Base-by-base conservation (phyloP, 225 moss, liverwort and hornwort genomes). In the Sphagnum contortum region DNA sequence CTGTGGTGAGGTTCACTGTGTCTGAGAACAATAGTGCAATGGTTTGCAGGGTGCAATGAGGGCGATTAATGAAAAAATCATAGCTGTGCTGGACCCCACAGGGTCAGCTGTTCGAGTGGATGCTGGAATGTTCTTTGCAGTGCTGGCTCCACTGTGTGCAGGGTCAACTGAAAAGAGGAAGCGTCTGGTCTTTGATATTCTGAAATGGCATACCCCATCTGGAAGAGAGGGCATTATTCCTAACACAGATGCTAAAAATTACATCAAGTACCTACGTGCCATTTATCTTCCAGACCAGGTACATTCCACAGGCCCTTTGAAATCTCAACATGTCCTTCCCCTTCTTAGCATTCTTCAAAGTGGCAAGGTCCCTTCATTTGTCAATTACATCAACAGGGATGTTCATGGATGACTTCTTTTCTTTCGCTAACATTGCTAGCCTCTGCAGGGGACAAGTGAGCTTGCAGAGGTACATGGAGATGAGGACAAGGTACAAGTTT, bases 61-160 rank as follows among this genome's bases (percentile, higher is more conserved):
- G 75, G 85, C 85, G 44, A 90, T 98, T 55, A 98, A 98, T 66
- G 93, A 98, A 75, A 87, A 79, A 57, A 64, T 93, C 49, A 71
- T 98, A 48, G 76, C 79, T 47, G 76, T 98, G 48, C 66, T 98
- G 62, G 92, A 95, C 68, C 72, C 83, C 71, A 79, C 71, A 58
- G 67, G 79, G 53, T 83, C 90, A 50, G 88, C 66, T 47, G 68
- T 85, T 44, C 81, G 84, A 76, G 89, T 98, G 44, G 96, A 98
- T 60, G 73, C 89, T 11, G 92, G 90, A 52, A 82, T 93, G 83
- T 98, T 98, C 80, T 83, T 98, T 62, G 96, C 90, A 57, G 76
- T 90, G 50, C 71, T 98, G 74, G 81, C 93, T 49, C 96, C 92
- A 45, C 75, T 98, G 4, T 98, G 96, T 76, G 83, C 80, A 53